Evolutionary conservation across 768 basidiomycete genomes (phyloP).

Genomic region (Lentinula detonsa): DNA sequence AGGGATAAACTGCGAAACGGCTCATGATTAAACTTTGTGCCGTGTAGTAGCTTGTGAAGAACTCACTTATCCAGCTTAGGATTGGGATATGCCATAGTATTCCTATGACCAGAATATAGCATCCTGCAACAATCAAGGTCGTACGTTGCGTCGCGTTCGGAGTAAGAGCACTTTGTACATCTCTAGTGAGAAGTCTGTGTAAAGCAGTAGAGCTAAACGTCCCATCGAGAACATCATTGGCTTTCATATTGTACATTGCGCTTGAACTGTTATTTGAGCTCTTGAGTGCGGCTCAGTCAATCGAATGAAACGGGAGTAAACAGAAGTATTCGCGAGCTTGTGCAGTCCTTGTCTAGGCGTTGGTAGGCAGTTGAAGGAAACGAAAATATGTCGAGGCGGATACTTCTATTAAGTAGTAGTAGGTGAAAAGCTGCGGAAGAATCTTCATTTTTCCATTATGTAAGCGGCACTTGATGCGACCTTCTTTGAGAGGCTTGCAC

Average conservation of each 20-base stretch:
- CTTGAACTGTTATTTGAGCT: not conserved
- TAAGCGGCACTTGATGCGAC: no score
- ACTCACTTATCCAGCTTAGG: constrained; percentile 69
- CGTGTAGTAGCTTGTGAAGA: not conserved
- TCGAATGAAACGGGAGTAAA: no score
- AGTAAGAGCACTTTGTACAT: constrained; percentile 40
- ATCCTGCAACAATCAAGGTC: constrained; percentile 76
- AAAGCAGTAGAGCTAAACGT: not conserved
- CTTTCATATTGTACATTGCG: not conserved
- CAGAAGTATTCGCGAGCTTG: not conserved
- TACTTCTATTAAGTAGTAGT: no score
- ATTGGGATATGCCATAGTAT: constrained; percentile 77
- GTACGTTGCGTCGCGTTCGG: constrained; percentile 69
- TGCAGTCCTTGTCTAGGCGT: no score
- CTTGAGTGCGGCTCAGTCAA: no score
- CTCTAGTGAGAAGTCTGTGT: constrained; percentile 15
- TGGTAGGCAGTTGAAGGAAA: no score
- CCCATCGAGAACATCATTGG: not conserved
- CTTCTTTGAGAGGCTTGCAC: no score
- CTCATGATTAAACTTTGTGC: constrained; percentile 9
- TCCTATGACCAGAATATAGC: constrained; percentile 69
- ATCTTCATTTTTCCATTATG: no score
- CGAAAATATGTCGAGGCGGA: no score
- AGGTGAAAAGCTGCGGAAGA: no score
- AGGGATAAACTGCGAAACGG: constrained; percentile 68